Base-by-base conservation (phyloP, 768 basidiomycete genomes). In the Psilocybe azurescens region DNA sequence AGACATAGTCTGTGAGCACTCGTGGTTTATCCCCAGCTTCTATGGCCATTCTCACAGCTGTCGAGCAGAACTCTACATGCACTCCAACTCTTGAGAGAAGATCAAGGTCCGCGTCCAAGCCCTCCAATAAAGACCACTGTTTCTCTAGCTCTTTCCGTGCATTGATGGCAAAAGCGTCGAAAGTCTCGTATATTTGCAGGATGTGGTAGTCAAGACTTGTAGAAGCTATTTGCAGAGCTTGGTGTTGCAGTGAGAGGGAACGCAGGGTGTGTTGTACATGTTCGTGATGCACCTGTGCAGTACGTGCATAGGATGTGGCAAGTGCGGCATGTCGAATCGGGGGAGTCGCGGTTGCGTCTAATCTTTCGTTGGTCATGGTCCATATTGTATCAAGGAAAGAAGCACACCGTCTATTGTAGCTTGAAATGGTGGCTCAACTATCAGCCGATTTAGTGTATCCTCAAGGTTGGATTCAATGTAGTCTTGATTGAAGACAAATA, bases 401-500 rank as follows among this genome's bases (percentile, higher is more conserved):
- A 7, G 67, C 79, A 57, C 60, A 90, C 92, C 89, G 76, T 92
- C 89, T 63, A 91, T 83, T 16, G 84, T 81, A n/a, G 88, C 86
- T 65, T 92, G 89, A 24, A 91, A 68, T 16, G 81, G 80, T 2
- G 90, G 79, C 48, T 87, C 83, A 16, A 87, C 77, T 14, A 75
- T 81, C n/a, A 94, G 81, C 46, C 85, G 81, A n/a, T 74, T 79
- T 14, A 93, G 73, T 28, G 91, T 87, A 47, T 89, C 83, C 1
- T 88, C 84, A 30, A 90, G 58, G 53, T 89, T 86, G 48, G 86
- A 79, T 64, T 92, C 91, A 39, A 95, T 82, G 68, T 90, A 91
- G 68, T 84, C 79, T 69, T 92, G 93, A 76, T 94, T 94, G 76
- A 91, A 95, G 5, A 94, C 90, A 68, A 86, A 94, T 62, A 95